Percentiles rank a stretch among this genome's conserved stretches.
These are phyloP conservation scores for Psilocybe sp. DNA, from an alignment of 768 basidiomycete species.

Conservation along the genomic window DNA sequence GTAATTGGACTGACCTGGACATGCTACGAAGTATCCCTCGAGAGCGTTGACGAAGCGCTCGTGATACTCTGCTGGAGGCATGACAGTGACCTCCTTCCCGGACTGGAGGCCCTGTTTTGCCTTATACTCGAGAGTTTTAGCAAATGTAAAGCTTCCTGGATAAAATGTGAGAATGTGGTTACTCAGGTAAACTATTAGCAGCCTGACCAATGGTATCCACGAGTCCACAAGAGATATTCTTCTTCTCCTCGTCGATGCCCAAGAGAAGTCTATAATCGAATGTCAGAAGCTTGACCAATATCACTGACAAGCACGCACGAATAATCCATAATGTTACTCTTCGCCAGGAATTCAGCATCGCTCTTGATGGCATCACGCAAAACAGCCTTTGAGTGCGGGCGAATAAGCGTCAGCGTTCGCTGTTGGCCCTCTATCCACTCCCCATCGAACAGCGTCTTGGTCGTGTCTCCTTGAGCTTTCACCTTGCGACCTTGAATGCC, in stretches of 20 bases:
- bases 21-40: constrained; percentile 73
- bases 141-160: constrained; percentile 79
- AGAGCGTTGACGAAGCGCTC: constrained; percentile 72
- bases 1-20: constrained; percentile 51
- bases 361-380: constrained; percentile 64
- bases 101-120: constrained; percentile 74
- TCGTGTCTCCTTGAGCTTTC: constrained; percentile 42
- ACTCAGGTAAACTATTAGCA: not conserved
- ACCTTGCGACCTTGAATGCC: constrained; percentile 79
- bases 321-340: constrained; percentile 85
- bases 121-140: constrained; percentile 84
- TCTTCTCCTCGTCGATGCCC: constrained; percentile 64
- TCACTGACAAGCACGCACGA: constrained; percentile 50
- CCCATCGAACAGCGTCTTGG: constrained; percentile 71
- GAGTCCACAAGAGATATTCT: constrained; percentile 72
- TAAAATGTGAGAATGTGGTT: not conserved
- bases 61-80: constrained; percentile 78
- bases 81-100: constrained; percentile 71
- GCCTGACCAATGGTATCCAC: constrained; percentile 78
- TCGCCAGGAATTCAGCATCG: constrained; percentile 73
- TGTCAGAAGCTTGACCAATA: not conserved
- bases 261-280: constrained; percentile 54
- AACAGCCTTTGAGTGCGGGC: constrained; percentile 71
- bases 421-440: constrained; percentile 87
- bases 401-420: constrained; percentile 58